phyloP scores from a whole-genome alignment of 192 early-diverging fungal genomes.

The Coemansia sp. region DNA sequence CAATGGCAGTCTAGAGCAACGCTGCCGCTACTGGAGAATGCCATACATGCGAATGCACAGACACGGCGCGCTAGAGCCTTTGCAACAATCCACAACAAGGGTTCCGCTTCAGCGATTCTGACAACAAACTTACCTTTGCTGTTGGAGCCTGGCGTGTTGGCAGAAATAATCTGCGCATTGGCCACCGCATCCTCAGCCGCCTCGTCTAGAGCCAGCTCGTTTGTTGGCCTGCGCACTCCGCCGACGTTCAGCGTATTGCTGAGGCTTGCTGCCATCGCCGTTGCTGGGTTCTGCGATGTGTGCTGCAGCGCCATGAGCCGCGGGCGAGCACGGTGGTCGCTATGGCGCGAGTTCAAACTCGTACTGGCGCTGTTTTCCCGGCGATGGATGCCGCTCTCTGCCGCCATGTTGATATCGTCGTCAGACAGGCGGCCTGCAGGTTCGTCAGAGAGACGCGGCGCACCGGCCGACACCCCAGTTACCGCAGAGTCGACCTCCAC shows the following conservation, averaged over 20 bases:
- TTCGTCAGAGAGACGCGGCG: neutral
- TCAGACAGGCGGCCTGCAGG: neutral
- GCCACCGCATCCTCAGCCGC: neutral
- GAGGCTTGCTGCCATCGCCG: conserved; percentile 6
- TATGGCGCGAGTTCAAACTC: neutral
- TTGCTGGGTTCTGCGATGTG: conserved; percentile 27
- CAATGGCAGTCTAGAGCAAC: neutral
- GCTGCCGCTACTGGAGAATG: neutral
- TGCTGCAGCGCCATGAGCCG: conserved; percentile 33
- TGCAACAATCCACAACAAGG: neutral
- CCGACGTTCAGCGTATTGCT: conserved; percentile 6
- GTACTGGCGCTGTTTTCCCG: neutral
- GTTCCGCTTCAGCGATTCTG: neutral
- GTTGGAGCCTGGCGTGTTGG: neutral
- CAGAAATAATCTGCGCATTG: neutral
- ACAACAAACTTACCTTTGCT: conserved; percentile 6
- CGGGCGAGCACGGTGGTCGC: conserved; percentile 6
- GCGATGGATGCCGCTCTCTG: neutral
- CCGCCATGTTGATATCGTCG: neutral
- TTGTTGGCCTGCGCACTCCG: neutral
- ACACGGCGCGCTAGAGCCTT: neutral
- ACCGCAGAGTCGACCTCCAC: neutral
- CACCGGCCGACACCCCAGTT: conserved; percentile 1
- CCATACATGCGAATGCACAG: neutral
- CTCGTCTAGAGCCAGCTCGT: neutral